phyloP scores from a whole-genome alignment of 148 eudicot species.

The Chenopodium quinoa region DNA sequence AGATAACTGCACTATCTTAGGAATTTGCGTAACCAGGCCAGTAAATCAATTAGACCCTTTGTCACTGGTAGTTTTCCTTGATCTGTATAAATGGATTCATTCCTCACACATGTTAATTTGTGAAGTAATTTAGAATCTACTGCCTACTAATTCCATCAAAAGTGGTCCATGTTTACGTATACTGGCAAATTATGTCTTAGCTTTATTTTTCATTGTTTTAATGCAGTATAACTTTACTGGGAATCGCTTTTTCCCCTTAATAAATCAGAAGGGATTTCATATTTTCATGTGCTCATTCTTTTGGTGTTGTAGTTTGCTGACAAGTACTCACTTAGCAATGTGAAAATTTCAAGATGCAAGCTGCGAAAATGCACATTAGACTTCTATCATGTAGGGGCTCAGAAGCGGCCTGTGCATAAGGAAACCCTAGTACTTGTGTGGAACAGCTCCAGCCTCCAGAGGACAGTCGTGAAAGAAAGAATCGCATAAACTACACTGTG shows the following conservation, averaged over 20 bases:
- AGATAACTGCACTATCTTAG: not conserved
- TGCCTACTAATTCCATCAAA: not conserved
- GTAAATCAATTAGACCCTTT: not conserved
- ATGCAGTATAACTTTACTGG: not conserved
- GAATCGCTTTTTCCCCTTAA: not conserved
- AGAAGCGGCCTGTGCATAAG: slow-evolving; percentile 51
- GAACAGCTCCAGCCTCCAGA: slow-evolving; percentile 54
- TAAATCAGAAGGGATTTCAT: not conserved
- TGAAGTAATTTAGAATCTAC: not conserved
- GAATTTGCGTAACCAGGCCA: not conserved
- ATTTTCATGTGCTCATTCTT: not conserved
- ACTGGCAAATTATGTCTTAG: not conserved
- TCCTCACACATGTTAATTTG: not conserved
- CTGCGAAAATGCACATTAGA: slow-evolving; percentile 44
- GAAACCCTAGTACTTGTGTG: slow-evolving; percentile 68
- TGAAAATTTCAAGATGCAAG: slow-evolving; percentile 78
- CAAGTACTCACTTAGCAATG: slow-evolving; percentile 53
- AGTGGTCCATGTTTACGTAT: not conserved
- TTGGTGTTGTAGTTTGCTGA: slow-evolving; percentile 43
- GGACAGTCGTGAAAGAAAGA: slow-evolving; percentile 67
- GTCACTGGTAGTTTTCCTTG: not conserved
- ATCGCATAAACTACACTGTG: slow-evolving; percentile 16
- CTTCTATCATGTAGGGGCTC: slow-evolving; percentile 28
- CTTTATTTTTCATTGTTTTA: not conserved
- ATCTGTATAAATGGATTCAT: not conserved